Evolutionary conservation across 2,329 filamentous ascomycete species (phyloP).

Genomic region (Phyllosticta capitalensis): DNA sequence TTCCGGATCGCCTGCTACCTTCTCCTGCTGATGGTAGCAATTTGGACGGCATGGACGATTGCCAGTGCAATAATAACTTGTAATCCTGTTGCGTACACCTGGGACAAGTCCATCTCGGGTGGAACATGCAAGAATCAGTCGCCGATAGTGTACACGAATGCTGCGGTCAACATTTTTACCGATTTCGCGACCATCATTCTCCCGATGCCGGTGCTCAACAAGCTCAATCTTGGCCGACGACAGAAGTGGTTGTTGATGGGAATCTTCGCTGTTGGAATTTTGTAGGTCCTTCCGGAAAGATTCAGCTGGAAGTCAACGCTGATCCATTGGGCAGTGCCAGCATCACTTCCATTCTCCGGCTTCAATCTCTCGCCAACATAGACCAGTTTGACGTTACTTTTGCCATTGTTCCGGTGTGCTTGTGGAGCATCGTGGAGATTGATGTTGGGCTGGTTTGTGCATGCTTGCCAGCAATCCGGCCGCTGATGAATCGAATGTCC

Average conservation of each 20-base stretch:
- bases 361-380: not conserved
- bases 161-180: conserved; percentile 5
- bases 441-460: conserved; percentile 8
- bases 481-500: not conserved
- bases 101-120: not conserved
- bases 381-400: not conserved
- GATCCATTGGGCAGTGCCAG: not conserved
- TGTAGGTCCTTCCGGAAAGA: conserved; percentile 3
- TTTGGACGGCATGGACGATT: conserved; percentile 1
- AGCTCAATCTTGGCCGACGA: not conserved
- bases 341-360: conserved; percentile 6
- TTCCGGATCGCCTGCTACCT: not conserved
- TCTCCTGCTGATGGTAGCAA: conserved; percentile 1
- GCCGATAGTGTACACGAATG: conserved; percentile 5
- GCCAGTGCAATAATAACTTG: conserved; percentile 7
- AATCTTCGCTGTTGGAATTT: conserved; percentile 6
- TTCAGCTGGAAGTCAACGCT: not conserved
- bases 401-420: not conserved
- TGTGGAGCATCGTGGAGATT: conserved; percentile 2
- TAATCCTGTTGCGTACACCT: not conserved
- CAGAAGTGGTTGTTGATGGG: conserved; percentile 1
- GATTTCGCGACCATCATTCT: conserved; percentile 7
- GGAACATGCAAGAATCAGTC: conserved; percentile 2
- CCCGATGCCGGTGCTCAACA: not conserved
- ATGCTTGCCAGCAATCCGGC: conserved; percentile 2